Evolutionary conservation across 768 basidiomycete genomes (phyloP).

Genomic region (Auriscalpium orientale): DNA sequence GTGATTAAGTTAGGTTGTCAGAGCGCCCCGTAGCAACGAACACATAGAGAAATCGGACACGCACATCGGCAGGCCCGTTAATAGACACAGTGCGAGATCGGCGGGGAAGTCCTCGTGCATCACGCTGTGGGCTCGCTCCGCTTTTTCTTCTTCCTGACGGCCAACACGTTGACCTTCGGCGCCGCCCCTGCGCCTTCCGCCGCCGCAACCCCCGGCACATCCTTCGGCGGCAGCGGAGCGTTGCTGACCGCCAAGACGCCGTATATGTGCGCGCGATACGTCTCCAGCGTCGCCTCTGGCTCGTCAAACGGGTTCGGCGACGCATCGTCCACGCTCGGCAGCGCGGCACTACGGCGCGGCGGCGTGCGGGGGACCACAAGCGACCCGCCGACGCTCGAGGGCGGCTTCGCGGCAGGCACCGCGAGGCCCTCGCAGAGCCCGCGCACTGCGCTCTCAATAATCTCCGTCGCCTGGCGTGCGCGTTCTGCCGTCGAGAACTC

Average conservation of each 20-base stretch:
- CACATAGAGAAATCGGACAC: too few species aligned
- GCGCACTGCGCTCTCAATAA: slow-evolving; percentile 58
- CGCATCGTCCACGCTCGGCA: slow-evolving; percentile 31
- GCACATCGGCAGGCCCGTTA: too few species aligned
- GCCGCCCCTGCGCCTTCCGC: slow-evolving; percentile 6
- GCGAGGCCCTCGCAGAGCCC: slow-evolving; percentile 64
- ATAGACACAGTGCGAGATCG: too few species aligned
- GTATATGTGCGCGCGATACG: slow-evolving; percentile 53
- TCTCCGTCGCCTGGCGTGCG: slow-evolving; percentile 61
- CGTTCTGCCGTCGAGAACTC: slow-evolving; percentile 69
- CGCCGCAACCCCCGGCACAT: slow-evolving; percentile 3
- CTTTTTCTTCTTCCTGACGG: slow-evolving; percentile 47
- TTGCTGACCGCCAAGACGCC: slow-evolving; percentile 51
- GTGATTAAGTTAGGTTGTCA: too few species aligned
- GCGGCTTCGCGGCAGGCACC: slow-evolving; percentile 3
- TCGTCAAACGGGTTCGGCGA: slow-evolving; percentile 67
- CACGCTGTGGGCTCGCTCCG: not conserved
- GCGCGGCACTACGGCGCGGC: slow-evolving; percentile 26
- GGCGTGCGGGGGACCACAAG: slow-evolving; percentile 48
- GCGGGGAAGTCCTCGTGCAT: too few species aligned
- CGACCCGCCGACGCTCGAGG: slow-evolving; percentile 6
- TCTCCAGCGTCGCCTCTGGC: slow-evolving; percentile 52
- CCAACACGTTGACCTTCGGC: slow-evolving; percentile 46
- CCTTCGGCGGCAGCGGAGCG: slow-evolving; percentile 24
- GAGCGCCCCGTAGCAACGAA: too few species aligned